These are phyloP conservation scores for Phytopythium aichiense DNA, from an alignment of 352 stramenopile species.

Conservation along the genomic window DNA sequence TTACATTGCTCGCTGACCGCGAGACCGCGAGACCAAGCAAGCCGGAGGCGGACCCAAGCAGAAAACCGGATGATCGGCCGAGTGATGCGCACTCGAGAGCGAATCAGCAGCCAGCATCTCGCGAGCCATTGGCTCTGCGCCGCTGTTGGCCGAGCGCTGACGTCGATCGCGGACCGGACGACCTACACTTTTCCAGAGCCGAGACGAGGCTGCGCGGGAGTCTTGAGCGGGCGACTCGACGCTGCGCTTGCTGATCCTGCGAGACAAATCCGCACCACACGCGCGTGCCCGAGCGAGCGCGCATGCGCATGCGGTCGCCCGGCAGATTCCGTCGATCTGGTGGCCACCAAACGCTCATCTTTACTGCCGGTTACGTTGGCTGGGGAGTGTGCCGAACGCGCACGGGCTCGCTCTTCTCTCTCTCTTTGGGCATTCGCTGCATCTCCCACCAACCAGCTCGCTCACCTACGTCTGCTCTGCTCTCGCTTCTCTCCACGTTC, in stretches of 20 bases:
- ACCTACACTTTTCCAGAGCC: conserved; percentile 7
- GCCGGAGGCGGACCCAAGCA: conserved; percentile 4
- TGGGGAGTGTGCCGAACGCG: neutral
- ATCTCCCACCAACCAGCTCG: neutral
- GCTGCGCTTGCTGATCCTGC: neutral
- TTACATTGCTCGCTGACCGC: too few relatives aligned
- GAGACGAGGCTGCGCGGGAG: neutral
- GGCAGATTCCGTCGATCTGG: conserved; percentile 6
- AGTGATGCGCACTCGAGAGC: conserved; percentile 3
- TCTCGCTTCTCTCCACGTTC: neutral
- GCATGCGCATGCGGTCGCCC: neutral
- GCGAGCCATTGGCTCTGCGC: neutral
- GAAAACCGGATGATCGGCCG: neutral
- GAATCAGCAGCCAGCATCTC: neutral
- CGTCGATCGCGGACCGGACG: neutral
- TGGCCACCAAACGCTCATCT: neutral
- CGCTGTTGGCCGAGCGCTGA: neutral
- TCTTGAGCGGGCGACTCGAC: conserved; percentile 1
- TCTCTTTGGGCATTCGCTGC: neutral
- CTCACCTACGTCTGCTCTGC: neutral
- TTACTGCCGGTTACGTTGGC: neutral
- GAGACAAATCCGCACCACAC: neutral
- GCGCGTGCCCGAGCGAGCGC: neutral
- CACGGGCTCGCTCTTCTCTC: neutral
- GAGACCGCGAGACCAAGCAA: neutral